Evolutionary conservation across 2,329 filamentous ascomycete species (phyloP), one percentile per base, ranked within the genome.

Genomic region (Pyrenophora graminea): DNA sequence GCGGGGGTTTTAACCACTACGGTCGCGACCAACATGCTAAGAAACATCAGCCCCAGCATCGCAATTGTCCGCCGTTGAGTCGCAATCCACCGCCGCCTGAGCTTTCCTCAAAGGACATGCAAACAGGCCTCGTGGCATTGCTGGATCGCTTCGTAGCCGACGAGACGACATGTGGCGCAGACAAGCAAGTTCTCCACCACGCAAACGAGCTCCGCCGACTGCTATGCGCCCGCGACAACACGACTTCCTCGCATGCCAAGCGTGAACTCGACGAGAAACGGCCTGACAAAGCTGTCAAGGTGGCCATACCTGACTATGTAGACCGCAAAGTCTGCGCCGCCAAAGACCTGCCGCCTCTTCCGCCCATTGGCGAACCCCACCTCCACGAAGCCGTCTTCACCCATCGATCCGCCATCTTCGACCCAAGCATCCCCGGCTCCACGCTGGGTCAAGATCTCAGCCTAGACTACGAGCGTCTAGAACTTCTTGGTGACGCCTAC

Each of bases 401-500:
- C 1, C 90, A 93, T 62, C 76, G 53, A 5, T 69, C 70, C 7
- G 47, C 56, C 37, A 55, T 67, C 18, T 38, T 58, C 33, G 55
- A 53, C 31, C 53, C 55, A 3, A 62, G 68, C 10, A 53, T 62
- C 15, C 58, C 56, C 8, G 48, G 45, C 15, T 50, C 55, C 1
- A 41, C 36, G 17, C 58, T 67, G 13, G 48, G 69, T 23, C 49
- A 54, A 3, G 60, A 63, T 21, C 55, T 66, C 10, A 57, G 54
- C 18, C 63, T 66, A 15, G 75, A 79, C 64, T 97, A 97, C 72
- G 92, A 97, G 66, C 83, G 85, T 15, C 83, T 97, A 6, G 93
- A 97, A 73, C 91, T 93, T 76, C 80, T 96, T 6, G 93, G 93
- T 6, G 93, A 97, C 69, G 88, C 90, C 17, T 93, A 93, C 63